Conservation (phyloP, 106 monocot genomes). For the Allium sativum region DNA sequence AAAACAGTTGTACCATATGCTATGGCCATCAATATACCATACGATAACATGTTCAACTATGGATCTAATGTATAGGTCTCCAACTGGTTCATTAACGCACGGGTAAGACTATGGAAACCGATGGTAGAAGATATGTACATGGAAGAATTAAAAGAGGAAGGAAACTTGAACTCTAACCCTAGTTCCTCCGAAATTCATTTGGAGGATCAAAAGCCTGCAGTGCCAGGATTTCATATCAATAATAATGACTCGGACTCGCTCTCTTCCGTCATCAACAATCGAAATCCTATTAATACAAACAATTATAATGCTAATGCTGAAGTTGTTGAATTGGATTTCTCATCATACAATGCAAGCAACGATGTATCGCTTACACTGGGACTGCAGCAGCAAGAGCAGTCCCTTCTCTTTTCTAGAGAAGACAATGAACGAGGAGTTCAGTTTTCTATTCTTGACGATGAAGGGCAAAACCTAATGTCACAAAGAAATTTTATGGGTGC, state of each 20-base stretch:
- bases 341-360: constrained; percentile 10
- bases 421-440: constrained; percentile 22
- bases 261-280: constrained; percentile 15
- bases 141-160: constrained; percentile 60
- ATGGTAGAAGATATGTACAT: constrained; percentile 97
- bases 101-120: constrained; percentile 83
- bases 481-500: constrained; percentile 33
- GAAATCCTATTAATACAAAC: neutral
- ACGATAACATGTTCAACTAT: too few relatives aligned
- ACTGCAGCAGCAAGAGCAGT: constrained; percentile 22
- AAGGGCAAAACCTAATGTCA: constrained; percentile 20
- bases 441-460: constrained; percentile 28
- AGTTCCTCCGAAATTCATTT: neutral
- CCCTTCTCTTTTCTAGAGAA: constrained; percentile 11
- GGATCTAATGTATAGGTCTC: constrained; percentile 29
- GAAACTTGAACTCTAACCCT: constrained; percentile 18
- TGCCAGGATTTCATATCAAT: neutral
- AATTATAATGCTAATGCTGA: constrained; percentile 13
- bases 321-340: constrained; percentile 16
- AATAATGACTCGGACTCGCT: constrained; percentile 12
- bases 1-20: too few relatives aligned
- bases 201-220: constrained; percentile 11
- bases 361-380: constrained; percentile 24
- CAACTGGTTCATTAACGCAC: constrained; percentile 80
- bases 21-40: too few relatives aligned